phyloP scores from a whole-genome alignment of 1,284 basidiomycete genomes.

The Neotropicomus parvogracilis region DNA sequence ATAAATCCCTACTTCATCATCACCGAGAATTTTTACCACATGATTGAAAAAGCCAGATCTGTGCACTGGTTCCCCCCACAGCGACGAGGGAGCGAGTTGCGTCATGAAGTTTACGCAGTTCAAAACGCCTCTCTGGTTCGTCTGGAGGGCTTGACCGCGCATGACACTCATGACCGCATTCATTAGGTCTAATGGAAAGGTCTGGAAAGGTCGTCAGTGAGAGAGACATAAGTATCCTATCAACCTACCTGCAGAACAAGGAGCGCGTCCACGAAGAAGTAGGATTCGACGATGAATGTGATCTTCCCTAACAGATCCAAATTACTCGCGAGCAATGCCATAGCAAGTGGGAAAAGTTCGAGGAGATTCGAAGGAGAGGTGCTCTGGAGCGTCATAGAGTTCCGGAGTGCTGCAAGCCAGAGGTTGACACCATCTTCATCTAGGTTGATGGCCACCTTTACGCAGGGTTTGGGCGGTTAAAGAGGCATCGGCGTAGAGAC shows the following conservation, averaged over 20 bases:
- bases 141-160: slow-evolving; percentile 42
- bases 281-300: slow-evolving; percentile 73
- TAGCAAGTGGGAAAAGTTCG: slow-evolving; percentile 64
- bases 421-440: slow-evolving; percentile 77
- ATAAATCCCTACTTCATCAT: slow-evolving; percentile 53
- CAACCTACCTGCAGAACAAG: slow-evolving; percentile 61
- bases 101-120: slow-evolving; percentile 52
- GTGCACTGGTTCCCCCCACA: slow-evolving; percentile 72
- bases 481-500: slow-evolving; percentile 16
- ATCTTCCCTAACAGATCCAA: slow-evolving; percentile 73
- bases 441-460: slow-evolving; percentile 64
- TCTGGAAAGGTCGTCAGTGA: slow-evolving; percentile 35
- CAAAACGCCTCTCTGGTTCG: slow-evolving; percentile 60
- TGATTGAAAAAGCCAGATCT: slow-evolving; percentile 64
- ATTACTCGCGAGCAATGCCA: slow-evolving; percentile 63
- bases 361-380: slow-evolving; percentile 54
- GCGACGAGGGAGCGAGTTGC: slow-evolving; percentile 54
- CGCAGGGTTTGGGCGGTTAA: slow-evolving; percentile 7
- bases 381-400: slow-evolving; percentile 55
- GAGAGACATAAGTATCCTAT: neutral
- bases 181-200: slow-evolving; percentile 52
- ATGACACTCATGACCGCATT: slow-evolving; percentile 50
- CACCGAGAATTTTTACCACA: slow-evolving; percentile 53
- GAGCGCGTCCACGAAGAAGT: slow-evolving; percentile 70
- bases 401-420: slow-evolving; percentile 73